phyloP scores from a whole-genome alignment of 805 yeast species.

The Saturnispora diversa region DNA sequence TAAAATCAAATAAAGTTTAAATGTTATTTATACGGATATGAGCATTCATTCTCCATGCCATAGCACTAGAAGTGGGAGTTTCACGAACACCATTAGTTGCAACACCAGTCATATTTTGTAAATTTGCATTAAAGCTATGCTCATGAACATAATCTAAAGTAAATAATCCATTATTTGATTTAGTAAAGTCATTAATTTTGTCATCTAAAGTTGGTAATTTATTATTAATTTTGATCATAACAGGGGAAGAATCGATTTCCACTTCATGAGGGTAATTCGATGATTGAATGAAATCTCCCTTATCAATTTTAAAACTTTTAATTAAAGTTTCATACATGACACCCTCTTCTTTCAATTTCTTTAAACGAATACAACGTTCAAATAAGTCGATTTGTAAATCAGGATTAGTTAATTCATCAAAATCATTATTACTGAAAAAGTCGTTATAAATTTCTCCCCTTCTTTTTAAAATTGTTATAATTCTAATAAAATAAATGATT shows the following conservation, averaged over 20 bases:
- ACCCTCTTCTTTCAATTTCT: not conserved
- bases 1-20: not conserved
- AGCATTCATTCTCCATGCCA: constrained; percentile 9
- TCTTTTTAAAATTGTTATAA: constrained; percentile 4
- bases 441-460: not conserved
- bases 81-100: constrained; percentile 6
- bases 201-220: constrained; percentile 1
- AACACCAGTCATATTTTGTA: too few relatives aligned
- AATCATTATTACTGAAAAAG: not conserved
- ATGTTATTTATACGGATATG: constrained; percentile 11
- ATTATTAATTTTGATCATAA: not conserved
- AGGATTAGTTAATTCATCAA: constrained; percentile 8
- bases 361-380: constrained; percentile 6
- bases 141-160: constrained; percentile 3
- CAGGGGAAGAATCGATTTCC: not conserved
- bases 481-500: constrained; percentile 10
- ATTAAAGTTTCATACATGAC: constrained; percentile 3
- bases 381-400: not conserved
- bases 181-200: constrained; percentile 5
- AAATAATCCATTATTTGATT: constrained; percentile 9
- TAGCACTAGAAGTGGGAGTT: too few relatives aligned
- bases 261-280: constrained; percentile 8
- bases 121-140: too few relatives aligned
- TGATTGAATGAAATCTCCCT: constrained; percentile 8
- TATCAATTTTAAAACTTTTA: constrained; percentile 6